Percentiles rank a stretch among this genome's conserved stretches.
phyloP scores from a whole-genome alignment of 805 yeast genomes.

The Yarrowia sp. region DNA sequence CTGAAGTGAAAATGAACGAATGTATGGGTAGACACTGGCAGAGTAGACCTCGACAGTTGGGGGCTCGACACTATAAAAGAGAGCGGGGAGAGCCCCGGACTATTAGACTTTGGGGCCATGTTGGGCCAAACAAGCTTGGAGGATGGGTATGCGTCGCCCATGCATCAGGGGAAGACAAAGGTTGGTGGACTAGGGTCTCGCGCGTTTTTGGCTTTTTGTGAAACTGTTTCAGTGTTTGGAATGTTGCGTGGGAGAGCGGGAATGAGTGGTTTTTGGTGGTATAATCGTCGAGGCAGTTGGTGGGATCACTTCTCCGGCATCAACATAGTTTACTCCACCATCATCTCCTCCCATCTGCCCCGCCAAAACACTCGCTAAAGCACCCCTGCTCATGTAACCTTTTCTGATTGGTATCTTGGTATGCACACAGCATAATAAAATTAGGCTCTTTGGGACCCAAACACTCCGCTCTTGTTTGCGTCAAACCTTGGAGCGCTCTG shows the following conservation, averaged over 20 bases:
- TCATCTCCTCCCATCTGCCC: neutral
- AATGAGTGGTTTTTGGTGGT: no score
- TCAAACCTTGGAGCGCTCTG: neutral
- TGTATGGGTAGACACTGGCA: conserved; percentile 1
- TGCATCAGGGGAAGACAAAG: conserved; percentile 23
- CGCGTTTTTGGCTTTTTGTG: conserved; percentile 8
- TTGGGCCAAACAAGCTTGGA: conserved; percentile 4
- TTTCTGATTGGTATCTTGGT: conserved; percentile 6
- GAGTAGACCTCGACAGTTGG: neutral
- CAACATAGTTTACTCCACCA: neutral
- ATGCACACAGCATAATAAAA: neutral
- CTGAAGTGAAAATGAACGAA: neutral
- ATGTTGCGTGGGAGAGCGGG: neutral
- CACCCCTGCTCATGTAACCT: conserved; percentile 14
- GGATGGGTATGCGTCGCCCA: neutral
- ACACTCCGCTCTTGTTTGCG: conserved; percentile 20
- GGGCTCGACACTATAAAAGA: neutral
- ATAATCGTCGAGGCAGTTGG: neutral
- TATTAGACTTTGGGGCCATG: neutral
- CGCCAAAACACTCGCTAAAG: conserved; percentile 11
- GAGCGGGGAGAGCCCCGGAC: conserved; percentile 9
- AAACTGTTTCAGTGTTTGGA: conserved; percentile 12
- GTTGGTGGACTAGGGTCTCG: neutral
- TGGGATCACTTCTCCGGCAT: neutral
- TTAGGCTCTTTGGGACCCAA: conserved; percentile 18